Evolutionary conservation across 2,329 filamentous ascomycete species (phyloP).

Genomic region (Sarocladium kiliense): DNA sequence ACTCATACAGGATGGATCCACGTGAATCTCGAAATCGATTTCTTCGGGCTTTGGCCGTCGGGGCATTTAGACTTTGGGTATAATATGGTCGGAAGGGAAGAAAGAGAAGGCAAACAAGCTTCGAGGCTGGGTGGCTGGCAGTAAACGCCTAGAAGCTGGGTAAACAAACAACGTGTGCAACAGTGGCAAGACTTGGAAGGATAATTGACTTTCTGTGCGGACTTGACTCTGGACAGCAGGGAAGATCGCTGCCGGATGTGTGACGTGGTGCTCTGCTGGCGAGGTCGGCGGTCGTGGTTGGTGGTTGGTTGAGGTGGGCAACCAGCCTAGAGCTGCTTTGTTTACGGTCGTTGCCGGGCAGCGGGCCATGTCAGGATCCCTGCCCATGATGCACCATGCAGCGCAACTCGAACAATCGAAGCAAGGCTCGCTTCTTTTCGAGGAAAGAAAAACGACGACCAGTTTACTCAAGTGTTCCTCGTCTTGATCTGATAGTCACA

Average conservation of each 20-base stretch:
- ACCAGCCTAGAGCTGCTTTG: slow-evolving; percentile 18
- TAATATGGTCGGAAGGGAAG: background rate
- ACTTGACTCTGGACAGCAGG: background rate
- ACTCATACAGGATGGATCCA: slow-evolving; percentile 40
- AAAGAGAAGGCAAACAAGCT: background rate
- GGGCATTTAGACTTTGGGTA: slow-evolving; percentile 16
- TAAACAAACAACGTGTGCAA: background rate
- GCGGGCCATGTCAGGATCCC: slow-evolving; percentile 12
- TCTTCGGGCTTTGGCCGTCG: slow-evolving; percentile 25
- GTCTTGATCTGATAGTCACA: too few species aligned
- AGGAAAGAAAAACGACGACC: too few species aligned
- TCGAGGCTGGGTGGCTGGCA: background rate
- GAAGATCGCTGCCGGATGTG: background rate
- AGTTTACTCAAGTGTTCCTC: too few species aligned
- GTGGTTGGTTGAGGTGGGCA: slow-evolving; percentile 24
- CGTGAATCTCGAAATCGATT: slow-evolving; percentile 42
- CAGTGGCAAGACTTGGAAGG: background rate
- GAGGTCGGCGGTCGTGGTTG: slow-evolving; percentile 19
- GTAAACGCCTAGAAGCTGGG: background rate
- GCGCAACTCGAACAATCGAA: too few species aligned
- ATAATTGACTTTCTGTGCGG: background rate
- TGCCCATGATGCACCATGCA: background rate
- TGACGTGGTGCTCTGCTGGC: slow-evolving; percentile 7
- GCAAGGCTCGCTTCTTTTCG: too few species aligned
- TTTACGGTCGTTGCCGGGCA: slow-evolving; percentile 31